Evolutionary conservation across 2,329 filamentous ascomycete species (phyloP), one percentile per base, ranked within the genome.

Genomic region (Thielaviopsis euricoi): DNA sequence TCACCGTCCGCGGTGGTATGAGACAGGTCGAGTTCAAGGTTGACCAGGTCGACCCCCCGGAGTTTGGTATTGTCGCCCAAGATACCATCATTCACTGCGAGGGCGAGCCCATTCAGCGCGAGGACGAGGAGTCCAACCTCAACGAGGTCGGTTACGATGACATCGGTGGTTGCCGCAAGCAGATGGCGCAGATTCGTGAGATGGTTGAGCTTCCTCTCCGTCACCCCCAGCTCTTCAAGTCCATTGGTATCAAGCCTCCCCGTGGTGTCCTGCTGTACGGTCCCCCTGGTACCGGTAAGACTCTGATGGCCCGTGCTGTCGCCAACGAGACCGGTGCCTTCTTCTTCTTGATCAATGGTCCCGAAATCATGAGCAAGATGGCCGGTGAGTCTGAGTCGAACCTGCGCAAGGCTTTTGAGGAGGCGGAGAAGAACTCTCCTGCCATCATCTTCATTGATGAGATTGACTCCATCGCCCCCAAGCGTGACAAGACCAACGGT

Each of bases 301-400:
- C 93, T 43, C 77, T 98, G 65, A 97, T 97, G 93, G 93, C 93
- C 68, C 88, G 93, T 73, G 93, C 93, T 63, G 93, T 98, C 58
- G 93, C 93, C 73, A 97, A 97, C 75, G 93, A 97, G 79, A 97
- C 93, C 37, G 93, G 93, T 67, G 91, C 91, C 53, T 97, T 97
- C 78, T 98, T 98, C 78, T 97, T 98, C 83, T 76, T 97, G 63
- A 97, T 98, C 81, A 97, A 97, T 74, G 91, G 93, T 63, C 93
- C 93, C 56, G 93, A 97, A 72, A 97, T 98, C 76, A 97, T 98
- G 93, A 96, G 91, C 60, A 97, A 97, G 82, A 97, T 97, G 93
- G 93, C 93, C 61, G 93, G 93, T 81, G 93, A 98, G 74, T 97
- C 93, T 60, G 93, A 97, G 73, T 97, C 91, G 61, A 97, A 97